A percentile compares a stretch with the other conserved stretches of the same genome.
phyloP scores from a whole-genome alignment of 768 basidiomycete genomes.

The Lentinula raphanica region DNA sequence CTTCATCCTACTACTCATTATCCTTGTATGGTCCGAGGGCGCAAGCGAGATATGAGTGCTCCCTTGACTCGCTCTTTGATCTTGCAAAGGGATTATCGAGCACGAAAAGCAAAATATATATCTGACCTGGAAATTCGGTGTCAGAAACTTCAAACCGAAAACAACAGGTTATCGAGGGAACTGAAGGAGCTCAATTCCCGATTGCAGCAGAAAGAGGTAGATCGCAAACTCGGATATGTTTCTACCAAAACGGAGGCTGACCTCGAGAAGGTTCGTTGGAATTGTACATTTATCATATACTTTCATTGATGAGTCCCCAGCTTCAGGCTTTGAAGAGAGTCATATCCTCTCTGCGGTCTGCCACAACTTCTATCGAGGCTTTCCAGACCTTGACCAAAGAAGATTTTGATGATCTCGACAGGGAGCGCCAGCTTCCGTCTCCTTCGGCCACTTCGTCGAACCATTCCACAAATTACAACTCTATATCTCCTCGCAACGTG shows the following conservation, averaged over 20 bases:
- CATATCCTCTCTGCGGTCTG: background rate
- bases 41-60: constrained; percentile 6
- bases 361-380: background rate
- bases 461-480: background rate
- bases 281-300: background rate
- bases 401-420: background rate
- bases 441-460: background rate
- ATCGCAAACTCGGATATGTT: background rate
- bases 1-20: background rate
- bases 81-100: constrained; percentile 6
- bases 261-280: background rate
- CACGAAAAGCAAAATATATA: constrained; percentile 5
- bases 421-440: background rate
- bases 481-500: background rate
- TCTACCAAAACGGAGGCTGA: background rate
- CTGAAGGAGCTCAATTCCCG: background rate
- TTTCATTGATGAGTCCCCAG: background rate
- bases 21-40: constrained; percentile 3
- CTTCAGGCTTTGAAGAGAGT: constrained; percentile 1
- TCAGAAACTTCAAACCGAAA: background rate
- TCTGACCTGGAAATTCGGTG: background rate
- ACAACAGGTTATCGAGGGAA: background rate
- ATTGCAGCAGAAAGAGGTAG: background rate
- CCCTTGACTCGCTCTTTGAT: constrained; percentile 7
- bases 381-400: background rate